These are phyloP conservation scores for Fusarium secorum DNA, from an alignment of 2,329 filamentous ascomycete genomes.

Conservation along the genomic window DNA sequence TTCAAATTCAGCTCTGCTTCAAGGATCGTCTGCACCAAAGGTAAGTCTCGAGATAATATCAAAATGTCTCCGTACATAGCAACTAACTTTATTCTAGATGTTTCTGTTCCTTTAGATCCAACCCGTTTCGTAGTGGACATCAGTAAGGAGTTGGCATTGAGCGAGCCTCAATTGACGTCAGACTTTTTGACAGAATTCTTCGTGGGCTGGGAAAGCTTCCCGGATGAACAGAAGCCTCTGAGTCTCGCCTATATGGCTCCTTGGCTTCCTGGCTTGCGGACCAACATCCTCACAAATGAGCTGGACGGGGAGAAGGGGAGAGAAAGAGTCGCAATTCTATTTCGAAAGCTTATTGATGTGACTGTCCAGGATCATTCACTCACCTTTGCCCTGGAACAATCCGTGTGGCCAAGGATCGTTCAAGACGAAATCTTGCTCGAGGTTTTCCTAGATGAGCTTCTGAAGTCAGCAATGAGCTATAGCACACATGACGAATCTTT, in stretches of 20 bases:
- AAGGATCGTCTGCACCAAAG: slow-evolving; percentile 68
- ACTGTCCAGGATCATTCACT: slow-evolving; percentile 67
- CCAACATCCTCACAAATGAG: slow-evolving; percentile 65
- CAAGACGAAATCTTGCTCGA: slow-evolving; percentile 72
- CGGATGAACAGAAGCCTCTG: slow-evolving; percentile 70
- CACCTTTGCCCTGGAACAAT: slow-evolving; percentile 68
- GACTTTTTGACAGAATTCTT: slow-evolving; percentile 79
- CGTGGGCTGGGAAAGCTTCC: slow-evolving; percentile 74
- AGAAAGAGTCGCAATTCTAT: slow-evolving; percentile 69
- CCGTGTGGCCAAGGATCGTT: slow-evolving; percentile 70
- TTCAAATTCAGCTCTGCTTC: slow-evolving; percentile 72
- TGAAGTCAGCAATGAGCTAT: slow-evolving; percentile 67
- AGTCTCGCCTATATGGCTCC: slow-evolving; percentile 75
- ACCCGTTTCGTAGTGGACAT: slow-evolving; percentile 71
- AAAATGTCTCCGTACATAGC: not conserved
- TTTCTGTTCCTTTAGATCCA: slow-evolving; percentile 69
- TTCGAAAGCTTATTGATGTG: slow-evolving; percentile 72
- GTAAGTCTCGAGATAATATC: slow-evolving; percentile 46
- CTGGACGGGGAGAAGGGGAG: slow-evolving; percentile 70
- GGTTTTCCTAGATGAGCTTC: slow-evolving; percentile 71
- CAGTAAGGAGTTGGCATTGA: slow-evolving; percentile 67
- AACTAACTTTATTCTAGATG: slow-evolving; percentile 52
- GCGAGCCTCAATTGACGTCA: slow-evolving; percentile 71
- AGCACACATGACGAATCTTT: slow-evolving; percentile 66
- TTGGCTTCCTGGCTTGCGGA: slow-evolving; percentile 70